Conservation (phyloP, 2,329 filamentous ascomycete genomes). For the Chaetomium olivaceum region DNA sequence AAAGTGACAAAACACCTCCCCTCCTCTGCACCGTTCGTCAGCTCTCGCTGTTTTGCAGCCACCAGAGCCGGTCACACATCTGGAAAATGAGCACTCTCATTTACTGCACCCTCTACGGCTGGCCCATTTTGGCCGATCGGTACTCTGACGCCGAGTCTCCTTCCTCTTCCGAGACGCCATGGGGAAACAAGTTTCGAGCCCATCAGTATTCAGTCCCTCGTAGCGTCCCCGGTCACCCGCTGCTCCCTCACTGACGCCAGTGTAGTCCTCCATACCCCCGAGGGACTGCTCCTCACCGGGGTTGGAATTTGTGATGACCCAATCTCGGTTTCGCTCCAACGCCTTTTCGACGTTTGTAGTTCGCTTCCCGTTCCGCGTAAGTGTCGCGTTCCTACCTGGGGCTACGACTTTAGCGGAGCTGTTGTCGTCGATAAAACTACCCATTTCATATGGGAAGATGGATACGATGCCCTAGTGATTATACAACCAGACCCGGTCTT, state of each 20-base stretch:
- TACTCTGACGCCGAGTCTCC: not conserved
- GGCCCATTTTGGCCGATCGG: not conserved
- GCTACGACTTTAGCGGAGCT: not conserved
- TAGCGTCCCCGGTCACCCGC: not conserved
- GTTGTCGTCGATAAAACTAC: not conserved
- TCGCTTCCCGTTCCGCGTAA: not conserved
- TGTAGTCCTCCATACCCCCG: not conserved
- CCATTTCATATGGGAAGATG: constrained; percentile 14
- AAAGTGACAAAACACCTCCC: too few relatives aligned
- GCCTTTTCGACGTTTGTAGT: constrained; percentile 1
- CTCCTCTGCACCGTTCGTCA: too few relatives aligned
- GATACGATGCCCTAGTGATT: not conserved
- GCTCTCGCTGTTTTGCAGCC: too few relatives aligned
- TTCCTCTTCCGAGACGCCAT: not conserved
- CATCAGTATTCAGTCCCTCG: not conserved
- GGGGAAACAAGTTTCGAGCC: constrained; percentile 7
- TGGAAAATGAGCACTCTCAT: not conserved
- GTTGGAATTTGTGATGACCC: not conserved
- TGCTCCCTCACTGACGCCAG: not conserved
- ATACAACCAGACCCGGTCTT: not conserved
- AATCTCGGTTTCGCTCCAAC: constrained; percentile 2
- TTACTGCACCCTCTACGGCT: not conserved
- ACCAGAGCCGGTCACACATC: too few relatives aligned
- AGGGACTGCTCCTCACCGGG: not conserved
- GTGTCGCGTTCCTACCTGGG: not conserved